Evolutionary conservation across 306 rosid species (phyloP).

Genomic region (Glycine tomentella): DNA sequence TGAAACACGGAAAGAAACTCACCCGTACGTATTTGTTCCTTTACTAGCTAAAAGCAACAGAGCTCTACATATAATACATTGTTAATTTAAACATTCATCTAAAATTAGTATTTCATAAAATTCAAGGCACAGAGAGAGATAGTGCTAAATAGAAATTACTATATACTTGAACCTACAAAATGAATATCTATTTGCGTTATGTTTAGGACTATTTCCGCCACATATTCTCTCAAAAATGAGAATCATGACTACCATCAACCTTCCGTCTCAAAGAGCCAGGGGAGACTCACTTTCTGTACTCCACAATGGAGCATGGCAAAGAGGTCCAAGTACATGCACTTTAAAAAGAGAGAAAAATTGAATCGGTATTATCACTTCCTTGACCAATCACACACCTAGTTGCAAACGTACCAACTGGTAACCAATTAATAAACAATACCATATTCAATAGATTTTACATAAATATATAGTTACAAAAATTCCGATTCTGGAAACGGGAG

Average conservation of each 20-base stretch:
- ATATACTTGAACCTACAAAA: not conserved
- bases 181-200: too few relatives aligned
- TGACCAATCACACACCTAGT: not conserved
- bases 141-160: not conserved
- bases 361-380: conserved; percentile 19
- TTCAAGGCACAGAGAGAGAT: not conserved
- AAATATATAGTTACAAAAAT: not conserved
- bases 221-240: not conserved
- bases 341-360: not conserved
- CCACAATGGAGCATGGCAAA: conserved; percentile 15
- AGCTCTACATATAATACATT: not conserved
- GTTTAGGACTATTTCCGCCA: too few relatives aligned
- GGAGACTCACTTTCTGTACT: not conserved
- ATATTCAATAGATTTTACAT: not conserved
- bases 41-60: not conserved
- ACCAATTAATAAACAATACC: not conserved
- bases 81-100: not conserved
- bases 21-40: not conserved
- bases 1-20: not conserved
- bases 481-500: not conserved
- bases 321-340: conserved; percentile 38
- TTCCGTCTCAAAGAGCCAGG: not conserved
- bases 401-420: conserved; percentile 3
- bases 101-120: not conserved
- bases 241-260: not conserved